A percentile compares a stretch with the other conserved stretches of the same genome.
phyloP scores from a whole-genome alignment of 495 filamentous ascomycete species.

The Wilcoxina mikolae region DNA sequence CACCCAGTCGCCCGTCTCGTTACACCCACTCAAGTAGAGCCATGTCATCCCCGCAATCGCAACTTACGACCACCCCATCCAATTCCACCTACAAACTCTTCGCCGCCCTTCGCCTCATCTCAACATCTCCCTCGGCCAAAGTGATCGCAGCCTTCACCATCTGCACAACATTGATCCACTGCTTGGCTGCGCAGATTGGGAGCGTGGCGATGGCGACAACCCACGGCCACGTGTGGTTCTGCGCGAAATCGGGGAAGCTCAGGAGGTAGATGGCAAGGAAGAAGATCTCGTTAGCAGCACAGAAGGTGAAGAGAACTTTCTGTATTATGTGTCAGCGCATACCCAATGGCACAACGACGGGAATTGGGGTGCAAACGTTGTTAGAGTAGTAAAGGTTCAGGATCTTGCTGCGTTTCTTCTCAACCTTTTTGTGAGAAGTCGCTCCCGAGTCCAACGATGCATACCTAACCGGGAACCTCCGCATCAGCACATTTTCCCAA shows the following conservation, averaged over 20 bases:
- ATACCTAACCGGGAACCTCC: conserved; percentile 16
- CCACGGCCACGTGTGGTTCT: conserved; percentile 65
- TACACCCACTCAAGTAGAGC: background rate
- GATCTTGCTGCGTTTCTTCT: conserved; percentile 59
- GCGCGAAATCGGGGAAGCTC: conserved; percentile 74
- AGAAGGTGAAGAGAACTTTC: conserved; percentile 85
- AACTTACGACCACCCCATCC: background rate
- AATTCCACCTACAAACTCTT: background rate
- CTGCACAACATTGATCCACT: conserved; percentile 86
- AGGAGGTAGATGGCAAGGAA: conserved; percentile 97
- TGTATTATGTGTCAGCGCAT: conserved; percentile 29
- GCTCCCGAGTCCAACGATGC: conserved; percentile 27
- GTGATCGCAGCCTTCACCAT: conserved; percentile 84
- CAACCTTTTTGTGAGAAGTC: conserved; percentile 74
- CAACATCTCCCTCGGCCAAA: conserved; percentile 74
- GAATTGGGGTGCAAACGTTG: conserved; percentile 45
- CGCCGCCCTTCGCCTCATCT: conserved; percentile 34
- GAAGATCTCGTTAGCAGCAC: conserved; percentile 81
- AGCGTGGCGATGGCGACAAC: conserved; percentile 64
- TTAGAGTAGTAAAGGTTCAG: conserved; percentile 94
- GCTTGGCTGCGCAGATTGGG: conserved; percentile 81
- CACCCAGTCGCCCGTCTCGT: background rate
- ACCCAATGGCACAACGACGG: background rate
- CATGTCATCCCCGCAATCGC: background rate
- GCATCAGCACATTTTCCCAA: background rate